A percentile compares a stretch with the other conserved stretches of the same genome.
These are phyloP conservation scores for Inga leiocalycina DNA, from an alignment of 306 rosid species.

Conservation along the genomic window DNA sequence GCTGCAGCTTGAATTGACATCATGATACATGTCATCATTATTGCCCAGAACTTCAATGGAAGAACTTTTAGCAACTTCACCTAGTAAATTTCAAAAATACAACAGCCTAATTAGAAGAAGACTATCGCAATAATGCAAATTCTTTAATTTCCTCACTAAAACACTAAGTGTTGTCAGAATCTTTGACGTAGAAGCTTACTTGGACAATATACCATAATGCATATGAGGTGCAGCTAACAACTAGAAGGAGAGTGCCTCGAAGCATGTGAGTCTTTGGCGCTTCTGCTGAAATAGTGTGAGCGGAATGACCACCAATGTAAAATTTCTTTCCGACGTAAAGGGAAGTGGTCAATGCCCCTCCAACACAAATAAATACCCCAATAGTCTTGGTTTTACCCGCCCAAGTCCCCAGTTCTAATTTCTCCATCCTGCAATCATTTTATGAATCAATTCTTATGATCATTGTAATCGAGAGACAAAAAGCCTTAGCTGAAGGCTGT, in stretches of 20 bases:
- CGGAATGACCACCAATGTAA: conserved; percentile 27
- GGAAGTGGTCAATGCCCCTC: conserved; percentile 45
- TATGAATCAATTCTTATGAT: conserved; percentile 1
- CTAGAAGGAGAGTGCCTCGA: conserved; percentile 49
- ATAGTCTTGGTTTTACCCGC: conserved; percentile 43
- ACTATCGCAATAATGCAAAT: background rate
- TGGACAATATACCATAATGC: conserved; percentile 49
- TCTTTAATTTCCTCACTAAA: background rate
- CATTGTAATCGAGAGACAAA: background rate
- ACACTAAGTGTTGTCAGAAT: background rate
- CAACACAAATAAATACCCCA: conserved; percentile 54
- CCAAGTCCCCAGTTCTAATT: conserved; percentile 24
- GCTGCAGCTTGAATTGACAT: conserved; percentile 38
- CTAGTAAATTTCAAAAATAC: conserved; percentile 33
- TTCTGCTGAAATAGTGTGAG: background rate
- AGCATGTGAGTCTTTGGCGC: conserved; percentile 34
- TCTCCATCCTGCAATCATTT: conserved; percentile 42
- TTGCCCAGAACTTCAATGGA: conserved; percentile 58
- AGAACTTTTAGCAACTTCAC: conserved; percentile 47
- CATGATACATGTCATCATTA: conserved; percentile 56
- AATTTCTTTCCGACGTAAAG: conserved; percentile 46
- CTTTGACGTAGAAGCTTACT: conserved; percentile 24
- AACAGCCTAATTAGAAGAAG: background rate
- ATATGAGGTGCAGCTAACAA: conserved; percentile 45
- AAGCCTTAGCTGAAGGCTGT: background rate